Base-by-base conservation (phyloP, 2,329 filamentous ascomycete species). In the Mariannaea elegans region DNA sequence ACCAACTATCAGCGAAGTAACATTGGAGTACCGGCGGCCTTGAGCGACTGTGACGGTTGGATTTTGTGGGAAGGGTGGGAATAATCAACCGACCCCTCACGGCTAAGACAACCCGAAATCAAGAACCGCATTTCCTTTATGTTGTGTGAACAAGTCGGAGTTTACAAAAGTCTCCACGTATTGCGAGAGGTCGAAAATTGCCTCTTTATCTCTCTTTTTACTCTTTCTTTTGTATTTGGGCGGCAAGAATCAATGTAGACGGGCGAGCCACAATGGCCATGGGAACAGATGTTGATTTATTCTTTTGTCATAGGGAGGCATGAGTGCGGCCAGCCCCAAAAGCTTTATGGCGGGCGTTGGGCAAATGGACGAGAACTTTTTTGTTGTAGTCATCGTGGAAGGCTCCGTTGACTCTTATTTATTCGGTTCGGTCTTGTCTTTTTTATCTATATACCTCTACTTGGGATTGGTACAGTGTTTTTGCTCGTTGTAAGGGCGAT, bases 31-130 rank as follows among this genome's bases (percentile, higher is more conserved):
- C 60, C 73, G 6, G 70, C 70, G 16, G 63, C 66, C 14, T 49
- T 71, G 54, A 68, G 63, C 36, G 71, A 72, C 45, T 62, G 72
- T 60, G 74, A 68, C 32, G 73, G 76, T 34, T 78, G 76, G 76
- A 71, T 74, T n/a, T 56, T 78, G 36, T 78, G 76, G 76, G 74
- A 77, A 39, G 76, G 77, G 19, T 78, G 76, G 76, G 75, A 78
- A 27, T 77, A 49, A 64, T 51, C 8, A n/a, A 36, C n/a, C 29
- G 13, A n/a, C 13, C 24, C 24, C 16, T 13, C 41, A 24, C 24
- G 19, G 21, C 34, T 29, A 48, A 13, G 18, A 27, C 24, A 16
- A 10, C 1, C 34, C 27, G 24, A 27, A 21, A 16, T 51, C 42
- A 44, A 45, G n/a, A 44, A 5, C 18, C 48, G 21, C 13, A 27